phyloP scores from a whole-genome alignment of 768 basidiomycete species.

The Tricholoma saponaceum region DNA sequence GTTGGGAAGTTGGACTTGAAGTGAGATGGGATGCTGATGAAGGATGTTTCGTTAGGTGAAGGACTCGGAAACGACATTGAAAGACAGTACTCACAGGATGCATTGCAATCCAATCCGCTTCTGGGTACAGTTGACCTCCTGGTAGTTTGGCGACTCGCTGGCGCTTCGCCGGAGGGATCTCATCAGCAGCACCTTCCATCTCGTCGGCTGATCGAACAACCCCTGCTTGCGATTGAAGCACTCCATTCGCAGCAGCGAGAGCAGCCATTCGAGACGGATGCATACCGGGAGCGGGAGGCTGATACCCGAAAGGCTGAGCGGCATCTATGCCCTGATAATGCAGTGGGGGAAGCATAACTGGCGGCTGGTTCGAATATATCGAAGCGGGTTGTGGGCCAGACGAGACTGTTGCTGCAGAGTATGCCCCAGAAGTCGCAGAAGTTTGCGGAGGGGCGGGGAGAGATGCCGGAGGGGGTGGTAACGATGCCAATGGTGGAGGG shows the following conservation, averaged over 20 bases:
- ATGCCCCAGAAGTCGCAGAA: constrained; percentile 44
- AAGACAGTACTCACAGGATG: constrained; percentile 59
- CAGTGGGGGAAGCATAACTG: constrained; percentile 81
- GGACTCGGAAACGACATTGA: background rate
- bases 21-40: constrained; percentile 74
- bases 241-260: constrained; percentile 48
- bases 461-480: constrained; percentile 68
- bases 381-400: constrained; percentile 92
- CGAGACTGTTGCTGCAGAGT: constrained; percentile 81
- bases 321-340: constrained; percentile 81
- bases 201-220: constrained; percentile 78
- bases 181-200: constrained; percentile 65
- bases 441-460: constrained; percentile 68
- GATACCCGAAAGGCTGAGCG: constrained; percentile 75
- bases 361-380: constrained; percentile 50
- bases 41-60: background rate
- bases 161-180: constrained; percentile 80
- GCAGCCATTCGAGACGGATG: constrained; percentile 66
- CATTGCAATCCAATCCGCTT: constrained; percentile 86
- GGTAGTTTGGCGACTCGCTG: constrained; percentile 84
- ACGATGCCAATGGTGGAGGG: constrained; percentile 58
- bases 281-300: constrained; percentile 64
- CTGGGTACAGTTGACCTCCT: constrained; percentile 79
- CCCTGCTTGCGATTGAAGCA: constrained; percentile 55
- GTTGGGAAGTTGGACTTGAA: constrained; percentile 79